phyloP scores from a whole-genome alignment of 495 filamentous ascomycete genomes.

The Penicillium tannophilum region DNA sequence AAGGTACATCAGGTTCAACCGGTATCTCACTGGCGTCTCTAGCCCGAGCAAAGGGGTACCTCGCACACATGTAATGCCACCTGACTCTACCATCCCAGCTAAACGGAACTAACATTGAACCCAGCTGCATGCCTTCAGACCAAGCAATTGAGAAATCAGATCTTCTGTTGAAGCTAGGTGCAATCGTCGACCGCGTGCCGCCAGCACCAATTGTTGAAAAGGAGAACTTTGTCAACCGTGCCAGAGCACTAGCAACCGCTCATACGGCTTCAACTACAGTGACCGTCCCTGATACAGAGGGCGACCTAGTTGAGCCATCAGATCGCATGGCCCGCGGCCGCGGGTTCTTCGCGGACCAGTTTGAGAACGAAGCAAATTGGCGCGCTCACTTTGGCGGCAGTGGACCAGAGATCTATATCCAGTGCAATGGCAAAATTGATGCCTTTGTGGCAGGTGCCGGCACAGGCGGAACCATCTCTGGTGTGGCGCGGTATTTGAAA shows the following conservation, averaged over 20 bases:
- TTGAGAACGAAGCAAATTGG: conserved; percentile 88
- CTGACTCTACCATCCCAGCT: conserved; percentile 1
- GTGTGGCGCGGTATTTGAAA: conserved; percentile 82
- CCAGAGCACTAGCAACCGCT: conserved; percentile 70
- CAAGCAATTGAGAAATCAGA: conserved; percentile 86
- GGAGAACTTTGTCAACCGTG: conserved; percentile 92
- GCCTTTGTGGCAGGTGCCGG: conserved; percentile 96
- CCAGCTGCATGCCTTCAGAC: conserved; percentile 90
- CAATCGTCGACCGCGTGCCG: conserved; percentile 82
- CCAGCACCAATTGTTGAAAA: conserved; percentile 90
- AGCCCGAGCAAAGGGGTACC: conserved; percentile 84
- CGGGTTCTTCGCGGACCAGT: conserved; percentile 96
- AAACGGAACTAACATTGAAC: conserved; percentile 16
- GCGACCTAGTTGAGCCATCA: conserved; percentile 17
- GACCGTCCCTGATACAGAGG: conserved; percentile 8
- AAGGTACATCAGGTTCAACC: conserved; percentile 93
- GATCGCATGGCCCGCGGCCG: conserved; percentile 34
- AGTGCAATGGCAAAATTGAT: conserved; percentile 75
- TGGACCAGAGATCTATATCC: conserved; percentile 83
- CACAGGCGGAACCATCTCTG: conserved; percentile 91
- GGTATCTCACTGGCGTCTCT: conserved; percentile 92
- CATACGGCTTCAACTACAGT: conserved; percentile 60
- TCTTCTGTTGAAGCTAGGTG: conserved; percentile 86
- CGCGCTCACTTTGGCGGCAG: conserved; percentile 79
- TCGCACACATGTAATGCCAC: conserved; percentile 75